Base-by-base conservation (phyloP, 1,284 basidiomycete genomes). In the Sporisorium exsertum region DNA sequence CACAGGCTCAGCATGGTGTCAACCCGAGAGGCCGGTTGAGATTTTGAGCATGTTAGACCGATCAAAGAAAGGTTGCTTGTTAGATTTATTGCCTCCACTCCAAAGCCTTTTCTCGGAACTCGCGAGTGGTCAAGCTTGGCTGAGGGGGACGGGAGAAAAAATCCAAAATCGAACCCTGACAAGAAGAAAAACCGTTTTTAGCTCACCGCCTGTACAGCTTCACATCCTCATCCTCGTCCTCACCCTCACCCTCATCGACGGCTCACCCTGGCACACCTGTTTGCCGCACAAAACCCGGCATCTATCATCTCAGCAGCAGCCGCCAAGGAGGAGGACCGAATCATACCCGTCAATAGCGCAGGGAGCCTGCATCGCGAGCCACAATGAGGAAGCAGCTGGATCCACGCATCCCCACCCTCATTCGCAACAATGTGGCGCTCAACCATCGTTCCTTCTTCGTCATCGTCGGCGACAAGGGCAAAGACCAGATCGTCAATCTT, bases 391-490 rank as follows among this genome's bases (percentile, higher is more conserved):
- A 84, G 63, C 83, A 85, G 67, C 61, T 85, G 47, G 95, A 98
- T 87, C 92, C 93, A 57, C 92, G 95, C 59, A 95, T 98, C 81
- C 94, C 94, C 15, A 92, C 92, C 61, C 90, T 97, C 68, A 95
- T 97, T 86, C 91, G 91, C 81, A 96, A 95, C 87, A 94, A 94
- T 90, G 94, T 97, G 54, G 70, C 81, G 24, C 71, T 75, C 58
- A 95, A 95, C 78, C 93, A 97, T 81, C 89, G 97, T 42, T 95
- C 94, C 7, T 98, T 99, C 89, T 93, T 99, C 86, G 94, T 98
- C 43, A 89, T 99, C 55, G 94, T 99, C 24, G 97, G 97, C 40
- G 96, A 99, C 88, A 93, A 92, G 86, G 93, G 93, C 9, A 90
- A 93, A 82, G 94, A 97, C 82, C 96, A 98, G 89, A 91, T 99